Evolutionary conservation across 768 basidiomycete species (phyloP).

Genomic region (Mycena haematopus): DNA sequence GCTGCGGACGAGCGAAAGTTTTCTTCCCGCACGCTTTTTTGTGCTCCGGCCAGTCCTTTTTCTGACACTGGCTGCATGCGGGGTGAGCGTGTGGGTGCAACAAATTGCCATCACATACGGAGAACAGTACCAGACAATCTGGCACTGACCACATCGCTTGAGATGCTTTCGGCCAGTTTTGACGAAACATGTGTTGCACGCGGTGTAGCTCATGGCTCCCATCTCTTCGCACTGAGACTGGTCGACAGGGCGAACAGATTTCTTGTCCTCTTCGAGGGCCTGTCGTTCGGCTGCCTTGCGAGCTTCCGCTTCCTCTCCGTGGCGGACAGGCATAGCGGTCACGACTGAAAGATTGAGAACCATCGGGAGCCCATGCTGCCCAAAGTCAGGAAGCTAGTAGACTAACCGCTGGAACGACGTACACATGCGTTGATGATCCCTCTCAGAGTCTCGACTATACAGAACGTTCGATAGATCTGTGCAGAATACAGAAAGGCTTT

Average conservation of each 20-base stretch:
- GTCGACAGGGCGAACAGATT: not conserved
- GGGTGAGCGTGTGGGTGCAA: not conserved
- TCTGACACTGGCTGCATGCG: slow-evolving; percentile 10
- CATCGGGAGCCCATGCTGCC: not conserved
- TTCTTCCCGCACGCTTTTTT: slow-evolving; percentile 9
- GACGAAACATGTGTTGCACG: not conserved
- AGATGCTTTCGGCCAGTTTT: not conserved
- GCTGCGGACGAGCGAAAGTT: not conserved
- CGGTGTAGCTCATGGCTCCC: not conserved
- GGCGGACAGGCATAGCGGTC: not conserved
- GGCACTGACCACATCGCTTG: slow-evolving; percentile 6
- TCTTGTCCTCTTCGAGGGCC: not conserved
- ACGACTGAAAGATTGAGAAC: not conserved
- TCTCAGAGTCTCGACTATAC: not conserved
- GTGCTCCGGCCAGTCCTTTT: slow-evolving; percentile 16
- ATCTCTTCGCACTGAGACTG: not conserved
- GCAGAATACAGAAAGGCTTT: not conserved
- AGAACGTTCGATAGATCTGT: not conserved
- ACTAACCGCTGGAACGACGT: not conserved
- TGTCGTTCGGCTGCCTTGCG: not conserved
- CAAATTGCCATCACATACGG: not conserved
- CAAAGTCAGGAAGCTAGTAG: not conserved
- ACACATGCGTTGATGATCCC: slow-evolving; percentile 9
- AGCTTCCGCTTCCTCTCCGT: not conserved
- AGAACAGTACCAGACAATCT: slow-evolving; percentile 5